Conservation (phyloP, 2,329 filamentous ascomycete species). For the Curvularia verruculosa region DNA sequence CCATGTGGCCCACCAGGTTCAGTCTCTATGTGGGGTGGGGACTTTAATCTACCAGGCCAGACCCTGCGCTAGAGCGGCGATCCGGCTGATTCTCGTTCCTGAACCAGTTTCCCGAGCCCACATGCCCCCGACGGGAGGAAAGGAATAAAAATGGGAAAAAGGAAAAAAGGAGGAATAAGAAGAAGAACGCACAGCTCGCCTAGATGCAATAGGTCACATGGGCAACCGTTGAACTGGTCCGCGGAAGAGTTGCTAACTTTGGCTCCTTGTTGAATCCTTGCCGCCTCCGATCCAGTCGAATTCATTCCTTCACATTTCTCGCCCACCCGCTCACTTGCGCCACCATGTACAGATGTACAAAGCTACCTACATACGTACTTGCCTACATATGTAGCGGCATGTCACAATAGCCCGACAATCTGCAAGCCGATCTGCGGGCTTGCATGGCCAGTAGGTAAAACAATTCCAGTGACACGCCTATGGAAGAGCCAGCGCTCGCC, state of each 20-base stretch:
- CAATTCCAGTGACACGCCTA: not conserved
- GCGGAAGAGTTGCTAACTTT: not conserved
- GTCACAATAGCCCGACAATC: not conserved
- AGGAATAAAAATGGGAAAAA: not conserved
- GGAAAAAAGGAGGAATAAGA: not conserved
- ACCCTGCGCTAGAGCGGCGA: slow-evolving; percentile 7
- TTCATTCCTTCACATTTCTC: no score
- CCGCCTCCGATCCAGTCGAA: no score
- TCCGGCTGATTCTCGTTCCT: slow-evolving; percentile 5
- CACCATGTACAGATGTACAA: not conserved
- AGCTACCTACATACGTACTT: no score
- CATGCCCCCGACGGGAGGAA: not conserved
- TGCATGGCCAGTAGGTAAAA: not conserved
- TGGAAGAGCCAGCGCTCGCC: not conserved
- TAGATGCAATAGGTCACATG: not conserved
- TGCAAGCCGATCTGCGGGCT: not conserved
- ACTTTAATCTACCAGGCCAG: slow-evolving; percentile 9
- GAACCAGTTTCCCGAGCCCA: not conserved
- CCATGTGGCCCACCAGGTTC: not conserved
- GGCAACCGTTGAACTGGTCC: not conserved
- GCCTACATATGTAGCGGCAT: not conserved
- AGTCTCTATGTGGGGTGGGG: slow-evolving; percentile 1
- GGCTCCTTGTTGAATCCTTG: not conserved
- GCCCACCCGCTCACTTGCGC: not conserved
- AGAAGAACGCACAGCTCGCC: no score